Evolutionary conservation across 305 asterid species (phyloP).

Genomic region (Nicotiana rustica): DNA sequence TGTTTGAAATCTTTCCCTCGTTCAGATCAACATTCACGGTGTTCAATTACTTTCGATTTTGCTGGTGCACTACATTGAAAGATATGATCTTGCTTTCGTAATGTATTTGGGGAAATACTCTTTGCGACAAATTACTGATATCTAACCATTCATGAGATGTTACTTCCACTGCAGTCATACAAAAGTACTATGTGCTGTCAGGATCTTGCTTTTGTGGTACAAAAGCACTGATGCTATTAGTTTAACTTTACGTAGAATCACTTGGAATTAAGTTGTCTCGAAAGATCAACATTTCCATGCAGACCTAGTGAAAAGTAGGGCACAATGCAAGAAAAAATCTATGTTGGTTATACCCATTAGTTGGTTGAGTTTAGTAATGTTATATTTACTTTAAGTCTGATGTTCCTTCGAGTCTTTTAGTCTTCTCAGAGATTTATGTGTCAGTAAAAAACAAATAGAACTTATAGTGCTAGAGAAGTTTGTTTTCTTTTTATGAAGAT

Average conservation of each 20-base stretch:
- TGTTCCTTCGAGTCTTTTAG: too few species aligned
- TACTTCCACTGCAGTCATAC: background rate
- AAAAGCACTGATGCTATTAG: background rate
- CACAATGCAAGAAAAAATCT: too few species aligned
- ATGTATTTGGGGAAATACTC: slow-evolving; percentile 17
- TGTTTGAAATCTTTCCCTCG: background rate
- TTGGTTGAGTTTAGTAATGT: too few species aligned
- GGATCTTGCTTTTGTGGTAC: slow-evolving; percentile 31
- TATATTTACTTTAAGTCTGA: too few species aligned
- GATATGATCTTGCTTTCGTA: background rate
- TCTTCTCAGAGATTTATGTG: too few species aligned
- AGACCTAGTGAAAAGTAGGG: too few species aligned
- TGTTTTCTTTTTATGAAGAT: too few species aligned
- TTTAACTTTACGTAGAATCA: background rate
- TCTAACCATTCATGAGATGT: background rate
- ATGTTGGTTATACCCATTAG: too few species aligned
- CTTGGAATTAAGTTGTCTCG: too few species aligned
- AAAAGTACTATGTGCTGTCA: background rate
- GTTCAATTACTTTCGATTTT: background rate
- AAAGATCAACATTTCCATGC: too few species aligned
- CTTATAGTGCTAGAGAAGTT: too few species aligned
- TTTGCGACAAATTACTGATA: background rate
- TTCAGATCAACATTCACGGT: background rate
- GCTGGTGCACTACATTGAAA: background rate
- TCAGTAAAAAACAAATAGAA: too few species aligned